phyloP scores from a whole-genome alignment of 225 moss, liverwort and hornwort species.

The Polytrichum formosum region DNA sequence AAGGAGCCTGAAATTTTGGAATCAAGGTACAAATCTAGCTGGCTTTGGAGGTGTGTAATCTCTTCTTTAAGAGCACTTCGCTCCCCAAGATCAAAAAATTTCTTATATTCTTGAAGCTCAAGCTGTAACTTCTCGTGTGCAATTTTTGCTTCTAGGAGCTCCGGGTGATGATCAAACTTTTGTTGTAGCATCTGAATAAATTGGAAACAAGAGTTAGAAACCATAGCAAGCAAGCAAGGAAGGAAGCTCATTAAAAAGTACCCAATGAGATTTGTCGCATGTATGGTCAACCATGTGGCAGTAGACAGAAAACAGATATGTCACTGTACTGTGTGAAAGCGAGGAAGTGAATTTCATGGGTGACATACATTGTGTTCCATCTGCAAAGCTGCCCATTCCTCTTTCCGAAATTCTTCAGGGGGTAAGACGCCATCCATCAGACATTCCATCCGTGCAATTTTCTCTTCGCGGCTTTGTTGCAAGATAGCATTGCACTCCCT shows the following conservation, averaged over 20 bases:
- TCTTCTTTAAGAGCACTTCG: constrained; percentile 59
- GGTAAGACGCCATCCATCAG: constrained; percentile 67
- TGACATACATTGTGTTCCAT: constrained; percentile 57
- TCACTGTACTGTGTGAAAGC: too few species aligned
- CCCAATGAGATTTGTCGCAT: too few species aligned
- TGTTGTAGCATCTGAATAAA: constrained; percentile 61
- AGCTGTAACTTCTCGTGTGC: constrained; percentile 58
- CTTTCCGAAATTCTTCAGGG: constrained; percentile 45
- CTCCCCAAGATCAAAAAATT: constrained; percentile 65
- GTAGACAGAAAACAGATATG: too few species aligned
- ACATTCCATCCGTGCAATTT: constrained; percentile 67
- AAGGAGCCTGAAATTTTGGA: constrained; percentile 24
- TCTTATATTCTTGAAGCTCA: constrained; percentile 56
- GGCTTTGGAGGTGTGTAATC: constrained; percentile 55
- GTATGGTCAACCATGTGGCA: too few species aligned
- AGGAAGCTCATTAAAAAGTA: not conserved
- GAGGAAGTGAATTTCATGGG: too few species aligned
- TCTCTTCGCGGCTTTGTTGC: constrained; percentile 73
- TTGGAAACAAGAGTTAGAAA: not conserved
- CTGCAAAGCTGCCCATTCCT: constrained; percentile 63
- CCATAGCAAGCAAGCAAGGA: not conserved
- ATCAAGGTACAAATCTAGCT: constrained; percentile 49
- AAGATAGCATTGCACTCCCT: constrained; percentile 73
- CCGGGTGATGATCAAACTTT: constrained; percentile 73
- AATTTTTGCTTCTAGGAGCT: constrained; percentile 58